Evolutionary conservation across 139 green algal species (phyloP).

Genomic region (Chlamydomonas schloesseri): DNA sequence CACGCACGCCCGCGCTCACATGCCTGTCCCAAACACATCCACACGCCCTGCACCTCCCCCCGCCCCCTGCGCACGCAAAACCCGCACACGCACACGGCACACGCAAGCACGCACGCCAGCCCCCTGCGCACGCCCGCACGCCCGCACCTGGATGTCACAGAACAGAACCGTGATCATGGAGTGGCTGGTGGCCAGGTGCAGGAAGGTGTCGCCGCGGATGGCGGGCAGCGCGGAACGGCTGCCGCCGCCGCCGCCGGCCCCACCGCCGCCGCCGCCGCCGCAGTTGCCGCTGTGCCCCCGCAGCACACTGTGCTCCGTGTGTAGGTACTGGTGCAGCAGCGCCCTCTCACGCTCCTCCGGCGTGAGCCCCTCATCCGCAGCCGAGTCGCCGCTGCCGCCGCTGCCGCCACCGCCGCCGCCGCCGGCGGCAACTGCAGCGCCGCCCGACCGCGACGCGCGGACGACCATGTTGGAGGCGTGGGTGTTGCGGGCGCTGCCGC

Average conservation of each 20-base stretch:
- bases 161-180: background rate
- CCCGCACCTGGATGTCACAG: conserved; percentile 28
- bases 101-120: background rate
- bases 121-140: too few species aligned
- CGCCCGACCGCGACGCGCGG: background rate
- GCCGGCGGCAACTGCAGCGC: background rate
- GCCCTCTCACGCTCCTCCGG: too few species aligned
- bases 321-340: too few species aligned
- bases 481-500: background rate
- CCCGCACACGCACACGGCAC: background rate
- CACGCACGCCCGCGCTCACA: too few species aligned
- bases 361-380: too few species aligned
- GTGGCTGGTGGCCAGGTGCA: conserved; percentile 1
- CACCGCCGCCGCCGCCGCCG: background rate
- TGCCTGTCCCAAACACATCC: too few species aligned
- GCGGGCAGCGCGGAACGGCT: background rate
- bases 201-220: conserved; percentile 4
- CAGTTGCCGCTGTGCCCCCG: too few species aligned
- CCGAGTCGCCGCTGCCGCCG: too few species aligned
- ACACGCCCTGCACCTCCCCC: too few species aligned
- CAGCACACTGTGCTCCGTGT: background rate
- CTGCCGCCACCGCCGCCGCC: too few species aligned
- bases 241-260: background rate
- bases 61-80: background rate
- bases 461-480: background rate